These are phyloP conservation scores for Apophysomyces sp. DNA, from an alignment of 371 early-diverging fungal genomes.

Conservation along the genomic window DNA sequence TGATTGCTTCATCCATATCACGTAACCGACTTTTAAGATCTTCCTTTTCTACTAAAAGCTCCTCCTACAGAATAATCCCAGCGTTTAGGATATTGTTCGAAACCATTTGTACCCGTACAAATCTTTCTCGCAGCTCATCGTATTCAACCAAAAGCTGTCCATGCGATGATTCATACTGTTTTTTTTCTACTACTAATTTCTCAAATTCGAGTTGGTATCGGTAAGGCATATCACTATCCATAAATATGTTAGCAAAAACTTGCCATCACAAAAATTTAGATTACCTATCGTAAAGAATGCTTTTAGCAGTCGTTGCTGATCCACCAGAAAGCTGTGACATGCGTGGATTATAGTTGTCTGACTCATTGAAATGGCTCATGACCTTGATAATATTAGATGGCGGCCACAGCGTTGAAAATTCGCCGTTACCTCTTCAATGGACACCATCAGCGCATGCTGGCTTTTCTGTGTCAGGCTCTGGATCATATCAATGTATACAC, in stretches of 20 bases:
- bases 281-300: slow-evolving; percentile 23
- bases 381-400: slow-evolving; percentile 13
- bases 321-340: slow-evolving; percentile 33
- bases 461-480: slow-evolving; percentile 73
- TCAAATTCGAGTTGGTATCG: slow-evolving; percentile 45
- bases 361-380: slow-evolving; percentile 44
- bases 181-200: slow-evolving; percentile 46
- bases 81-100: neutral
- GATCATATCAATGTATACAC: slow-evolving; percentile 82
- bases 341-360: slow-evolving; percentile 21
- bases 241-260: neutral
- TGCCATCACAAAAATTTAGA: neutral
- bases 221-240: slow-evolving; percentile 41
- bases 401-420: neutral
- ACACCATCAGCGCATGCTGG: slow-evolving; percentile 89
- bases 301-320: slow-evolving; percentile 22
- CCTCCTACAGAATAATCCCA: slow-evolving; percentile 53
- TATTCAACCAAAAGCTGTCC: slow-evolving; percentile 51
- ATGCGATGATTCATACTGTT: slow-evolving; percentile 58
- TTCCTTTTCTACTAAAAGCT: slow-evolving; percentile 60
- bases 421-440: slow-evolving; percentile 72
- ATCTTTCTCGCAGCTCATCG: slow-evolving; percentile 51
- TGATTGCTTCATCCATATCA: slow-evolving; percentile 72
- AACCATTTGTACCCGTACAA: slow-evolving; percentile 41
- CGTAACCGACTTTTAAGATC: slow-evolving; percentile 60